Base-by-base conservation (phyloP, 2,329 filamentous ascomycete species). In the Thielaviopsis populi region DNA sequence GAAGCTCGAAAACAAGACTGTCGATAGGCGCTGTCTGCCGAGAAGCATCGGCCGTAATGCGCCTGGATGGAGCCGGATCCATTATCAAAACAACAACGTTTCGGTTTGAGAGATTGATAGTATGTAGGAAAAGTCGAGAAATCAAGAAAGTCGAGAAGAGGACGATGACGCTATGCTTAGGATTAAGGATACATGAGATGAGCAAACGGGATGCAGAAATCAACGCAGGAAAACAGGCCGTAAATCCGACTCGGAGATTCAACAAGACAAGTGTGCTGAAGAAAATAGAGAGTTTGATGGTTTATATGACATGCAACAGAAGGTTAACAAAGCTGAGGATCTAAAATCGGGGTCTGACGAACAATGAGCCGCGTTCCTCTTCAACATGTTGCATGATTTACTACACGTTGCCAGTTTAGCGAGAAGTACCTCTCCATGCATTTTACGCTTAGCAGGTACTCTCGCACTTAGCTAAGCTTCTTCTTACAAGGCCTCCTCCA, bases 1-100 rank as follows among this genome's bases (percentile, higher is more conserved):
- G 78, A 61, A 86, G 75, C 65, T 79, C 83, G 71, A 84, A 78
- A 42, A 74, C 73, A 62, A 75, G 73, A 67, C 72, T 69, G 17
- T 73, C 71, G 41, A 69, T 67, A 42, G 70, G 68, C 64, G 67
- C 68, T 69, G 54, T 54, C 22, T 43, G 62, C n/a, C 62, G 62
- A 41, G 33, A 61, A 56, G 66, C 68, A 65, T 65, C 68, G 66
- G 59, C 54, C 68, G 61, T 69, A 70, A 72, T 72, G 67, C 70
- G 71, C 67, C 64, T 53, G 30, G 50, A 62, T 40, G 27, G 54
- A 58, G 59, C 54, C 27, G 58, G 62, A 17, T 63, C 56, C 64
- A 66, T 66, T 61, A 33, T 33, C n/a, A n/a, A 37, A 8, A 37
- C 8, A 19, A 37, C 13, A 8, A 15, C 53, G 53, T 37, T 30